Evolutionary conservation across 2,329 filamentous ascomycete species (phyloP).

Genomic region (Leptographium galeiforme): DNA sequence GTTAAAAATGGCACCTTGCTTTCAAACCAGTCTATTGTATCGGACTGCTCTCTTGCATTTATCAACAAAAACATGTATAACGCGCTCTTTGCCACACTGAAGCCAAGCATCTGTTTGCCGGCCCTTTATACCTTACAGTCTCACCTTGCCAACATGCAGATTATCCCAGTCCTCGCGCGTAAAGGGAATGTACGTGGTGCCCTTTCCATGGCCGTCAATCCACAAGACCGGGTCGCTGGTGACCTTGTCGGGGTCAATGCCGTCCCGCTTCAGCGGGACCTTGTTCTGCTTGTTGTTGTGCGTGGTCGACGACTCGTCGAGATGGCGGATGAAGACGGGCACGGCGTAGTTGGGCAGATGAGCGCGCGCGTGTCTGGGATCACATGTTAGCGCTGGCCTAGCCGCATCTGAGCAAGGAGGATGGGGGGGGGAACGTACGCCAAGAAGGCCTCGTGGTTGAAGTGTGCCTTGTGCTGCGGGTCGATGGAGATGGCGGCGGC

Average conservation of each 20-base stretch:
- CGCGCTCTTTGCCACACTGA: too few species aligned
- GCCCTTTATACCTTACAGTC: slow-evolving; percentile 9
- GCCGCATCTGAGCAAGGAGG: not conserved
- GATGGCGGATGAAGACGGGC: slow-evolving; percentile 56
- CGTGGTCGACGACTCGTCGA: slow-evolving; percentile 44
- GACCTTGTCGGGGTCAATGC: slow-evolving; percentile 43
- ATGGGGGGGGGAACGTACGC: slow-evolving; percentile 18
- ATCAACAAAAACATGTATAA: too few species aligned
- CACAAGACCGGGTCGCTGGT: slow-evolving; percentile 32
- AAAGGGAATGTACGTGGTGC: slow-evolving; percentile 45
- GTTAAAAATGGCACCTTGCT: too few species aligned
- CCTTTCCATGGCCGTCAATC: slow-evolving; percentile 43
- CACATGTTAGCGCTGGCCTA: not conserved
- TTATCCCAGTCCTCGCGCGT: slow-evolving; percentile 42
- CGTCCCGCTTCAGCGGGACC: slow-evolving; percentile 52
- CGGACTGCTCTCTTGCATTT: too few species aligned
- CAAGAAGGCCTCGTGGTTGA: slow-evolving; percentile 48
- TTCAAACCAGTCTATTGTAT: too few species aligned
- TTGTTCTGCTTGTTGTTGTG: slow-evolving; percentile 78
- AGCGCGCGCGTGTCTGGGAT: slow-evolving; percentile 34
- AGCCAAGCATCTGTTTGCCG: too few species aligned
- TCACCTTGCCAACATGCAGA: slow-evolving; percentile 15
- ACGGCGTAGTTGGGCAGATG: slow-evolving; percentile 62
- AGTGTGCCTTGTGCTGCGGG: slow-evolving; percentile 17
- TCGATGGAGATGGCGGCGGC: slow-evolving; percentile 34